Evolutionary conservation across 306 rosid genomes (phyloP), one percentile per base, ranked within the genome.

Genomic region (Vicia faba): DNA sequence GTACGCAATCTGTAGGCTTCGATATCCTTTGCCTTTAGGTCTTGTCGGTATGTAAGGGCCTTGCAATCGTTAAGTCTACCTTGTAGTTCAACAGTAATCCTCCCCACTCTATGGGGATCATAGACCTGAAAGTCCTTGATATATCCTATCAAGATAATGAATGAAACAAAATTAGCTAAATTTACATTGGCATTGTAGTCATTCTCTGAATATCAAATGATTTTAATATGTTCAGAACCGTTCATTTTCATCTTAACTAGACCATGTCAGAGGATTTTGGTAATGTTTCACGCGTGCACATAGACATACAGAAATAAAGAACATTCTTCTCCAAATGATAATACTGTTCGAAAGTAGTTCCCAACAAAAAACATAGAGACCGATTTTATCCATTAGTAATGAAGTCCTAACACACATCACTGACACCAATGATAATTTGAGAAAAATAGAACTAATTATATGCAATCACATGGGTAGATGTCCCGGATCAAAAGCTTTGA

Each of bases 81-180:
- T 72, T 86, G 98, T 35, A 93, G 77, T 75, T 93, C 88, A 70
- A 93, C 98, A 35, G 89, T 84, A 76, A 93, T 93, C 81, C 77
- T 86, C 71, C 97, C 97, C 45, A 89, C 97, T 78, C 96, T 86
- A 29, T 90, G 98, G 0, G 96, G 96, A 72, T 93, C 91, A 76
- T 75, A 82, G 28, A 93, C 91, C 71, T 90, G 83, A 68, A 70
- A 89, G 60, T 86, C 87, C 88, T 82, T 93, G 58, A 93, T 81
- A 66, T 84, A 93, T 10, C 95, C 98, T 89, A 73, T 18, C 68
- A 55, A 13, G 5, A 55, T 51, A 29, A 51, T 36, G 10, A 66
- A 25, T 33, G 5, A 49, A 14, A 13, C 57, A 60, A 36, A 13
- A 61, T 64, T 56, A 54, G 64, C 59, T 15, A 56, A 48, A 70